Evolutionary conservation across 2,329 filamentous ascomycete species (phyloP).

Genomic region (Simplicillium aogashimaense): DNA sequence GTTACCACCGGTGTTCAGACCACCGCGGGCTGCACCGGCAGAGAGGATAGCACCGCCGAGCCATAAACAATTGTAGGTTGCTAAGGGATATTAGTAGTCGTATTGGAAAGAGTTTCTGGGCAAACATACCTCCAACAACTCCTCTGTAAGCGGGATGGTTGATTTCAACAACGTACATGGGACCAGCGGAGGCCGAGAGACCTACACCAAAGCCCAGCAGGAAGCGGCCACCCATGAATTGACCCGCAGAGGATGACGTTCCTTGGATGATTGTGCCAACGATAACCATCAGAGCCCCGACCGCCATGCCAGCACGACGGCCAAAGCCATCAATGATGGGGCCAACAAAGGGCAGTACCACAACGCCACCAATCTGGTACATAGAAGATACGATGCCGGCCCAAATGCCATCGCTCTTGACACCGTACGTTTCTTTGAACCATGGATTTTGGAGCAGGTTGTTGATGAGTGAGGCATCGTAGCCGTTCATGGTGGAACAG

Average conservation of each 20-base stretch:
- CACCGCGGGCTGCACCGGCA: slow-evolving; percentile 32
- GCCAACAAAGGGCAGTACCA: slow-evolving; percentile 29
- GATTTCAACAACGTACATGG: slow-evolving; percentile 54
- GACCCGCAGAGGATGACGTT: slow-evolving; percentile 25
- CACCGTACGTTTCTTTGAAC: slow-evolving; percentile 28
- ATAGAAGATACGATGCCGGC: slow-evolving; percentile 40
- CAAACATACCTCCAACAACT: slow-evolving; percentile 17
- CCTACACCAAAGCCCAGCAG: slow-evolving; percentile 47
- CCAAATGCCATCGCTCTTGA: slow-evolving; percentile 32
- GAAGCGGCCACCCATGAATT: slow-evolving; percentile 48
- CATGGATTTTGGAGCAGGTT: slow-evolving; percentile 19
- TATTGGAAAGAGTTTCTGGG: not conserved
- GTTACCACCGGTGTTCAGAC: slow-evolving; percentile 18
- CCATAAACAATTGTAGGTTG: slow-evolving; percentile 17
- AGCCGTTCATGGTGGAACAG: slow-evolving; percentile 42
- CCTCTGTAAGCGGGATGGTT: slow-evolving; percentile 54
- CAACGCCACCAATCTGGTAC: slow-evolving; percentile 41
- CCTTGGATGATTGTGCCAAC: slow-evolving; percentile 19
- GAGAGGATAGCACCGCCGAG: slow-evolving; percentile 34
- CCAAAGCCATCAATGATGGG: slow-evolving; percentile 36
- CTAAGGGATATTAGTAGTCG: not conserved
- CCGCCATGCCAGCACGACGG: slow-evolving; percentile 36
- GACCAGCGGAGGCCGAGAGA: slow-evolving; percentile 48
- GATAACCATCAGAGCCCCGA: slow-evolving; percentile 34
- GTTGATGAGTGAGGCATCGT: slow-evolving; percentile 21